A percentile compares a stretch with the other conserved stretches of the same genome.
Conservation (phyloP, 2,329 filamentous ascomycete genomes). For the Neopestalotiopsis clavispora region DNA sequence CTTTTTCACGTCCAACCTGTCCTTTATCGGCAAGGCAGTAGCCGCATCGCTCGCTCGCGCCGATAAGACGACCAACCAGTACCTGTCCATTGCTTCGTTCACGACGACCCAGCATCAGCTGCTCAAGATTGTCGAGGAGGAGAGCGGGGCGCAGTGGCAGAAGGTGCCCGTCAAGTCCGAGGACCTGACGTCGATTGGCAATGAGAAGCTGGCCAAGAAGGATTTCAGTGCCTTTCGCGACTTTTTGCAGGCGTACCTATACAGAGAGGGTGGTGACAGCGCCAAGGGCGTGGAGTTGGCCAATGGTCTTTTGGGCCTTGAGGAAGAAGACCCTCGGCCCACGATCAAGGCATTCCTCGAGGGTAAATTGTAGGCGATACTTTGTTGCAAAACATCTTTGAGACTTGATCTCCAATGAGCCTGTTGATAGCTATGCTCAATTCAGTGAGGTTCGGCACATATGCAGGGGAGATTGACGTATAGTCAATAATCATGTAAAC, state of each 20-base stretch:
- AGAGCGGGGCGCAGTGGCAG: conserved; percentile 55
- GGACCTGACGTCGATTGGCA: conserved; percentile 42
- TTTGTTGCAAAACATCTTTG: neutral
- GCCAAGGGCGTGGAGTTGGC: conserved; percentile 28
- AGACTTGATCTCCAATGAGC: neutral
- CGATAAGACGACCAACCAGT: conserved; percentile 60
- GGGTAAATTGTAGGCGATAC: conserved; percentile 8
- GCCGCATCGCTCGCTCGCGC: conserved; percentile 53
- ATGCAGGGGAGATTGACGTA: neutral
- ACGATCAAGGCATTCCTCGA: conserved; percentile 29
- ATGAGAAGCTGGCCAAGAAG: conserved; percentile 46
- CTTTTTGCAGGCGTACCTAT: conserved; percentile 29
- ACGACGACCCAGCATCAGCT: conserved; percentile 63
- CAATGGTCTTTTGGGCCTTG: conserved; percentile 29
- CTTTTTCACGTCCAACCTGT: conserved; percentile 56
- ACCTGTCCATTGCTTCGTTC: conserved; percentile 62
- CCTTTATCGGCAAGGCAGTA: conserved; percentile 56
- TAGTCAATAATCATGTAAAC: neutral
- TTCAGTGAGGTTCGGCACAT: neutral
- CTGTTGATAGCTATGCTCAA: neutral
- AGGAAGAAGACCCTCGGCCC: conserved; percentile 30
- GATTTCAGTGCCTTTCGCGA: conserved; percentile 40
- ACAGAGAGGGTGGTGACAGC: conserved; percentile 29
- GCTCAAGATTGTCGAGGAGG: conserved; percentile 55
- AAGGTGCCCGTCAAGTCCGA: conserved; percentile 42